phyloP scores from a whole-genome alignment of 495 filamentous ascomycete genomes.

The Immersiella caudata region DNA sequence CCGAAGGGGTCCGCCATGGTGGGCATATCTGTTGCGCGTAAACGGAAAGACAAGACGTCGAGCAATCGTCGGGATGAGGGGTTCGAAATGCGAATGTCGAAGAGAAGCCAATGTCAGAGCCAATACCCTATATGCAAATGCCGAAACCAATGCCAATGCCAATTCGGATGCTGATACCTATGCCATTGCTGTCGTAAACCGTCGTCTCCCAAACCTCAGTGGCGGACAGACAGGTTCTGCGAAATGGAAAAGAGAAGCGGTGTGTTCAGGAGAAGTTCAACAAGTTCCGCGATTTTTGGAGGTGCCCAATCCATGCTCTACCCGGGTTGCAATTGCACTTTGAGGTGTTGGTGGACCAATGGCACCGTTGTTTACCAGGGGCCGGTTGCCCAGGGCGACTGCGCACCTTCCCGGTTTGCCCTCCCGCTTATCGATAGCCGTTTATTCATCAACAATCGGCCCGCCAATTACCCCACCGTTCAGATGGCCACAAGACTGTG shows the following conservation, averaged over 20 bases:
- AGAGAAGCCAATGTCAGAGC: constrained; percentile 13
- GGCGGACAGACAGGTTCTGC: neutral
- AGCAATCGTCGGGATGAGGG: constrained; percentile 8
- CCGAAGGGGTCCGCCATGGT: constrained; percentile 24
- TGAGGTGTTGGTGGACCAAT: constrained; percentile 14
- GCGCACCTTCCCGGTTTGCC: neutral
- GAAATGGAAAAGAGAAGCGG: constrained; percentile 6
- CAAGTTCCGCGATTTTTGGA: neutral
- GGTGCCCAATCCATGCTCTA: neutral
- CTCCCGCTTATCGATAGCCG: constrained; percentile 1
- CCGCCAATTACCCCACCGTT: constrained; percentile 11
- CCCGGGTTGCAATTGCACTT: constrained; percentile 14
- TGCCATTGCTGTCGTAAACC: constrained; percentile 26
- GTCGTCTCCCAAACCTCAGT: neutral
- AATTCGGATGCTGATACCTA: constrained; percentile 27
- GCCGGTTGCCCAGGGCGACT: constrained; percentile 25
- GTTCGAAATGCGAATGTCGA: constrained; percentile 16
- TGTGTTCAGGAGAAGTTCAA: constrained; percentile 13
- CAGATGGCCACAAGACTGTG: neutral
- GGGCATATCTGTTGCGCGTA: constrained; percentile 19
- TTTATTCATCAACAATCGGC: neutral
- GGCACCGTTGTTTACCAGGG: constrained; percentile 25
- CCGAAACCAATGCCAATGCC: constrained; percentile 23
- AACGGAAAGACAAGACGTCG: constrained; percentile 17
- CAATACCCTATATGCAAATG: constrained; percentile 14